phyloP scores from a whole-genome alignment of 2,329 filamentous ascomycete genomes.

The Stenocarpella maydis region DNA sequence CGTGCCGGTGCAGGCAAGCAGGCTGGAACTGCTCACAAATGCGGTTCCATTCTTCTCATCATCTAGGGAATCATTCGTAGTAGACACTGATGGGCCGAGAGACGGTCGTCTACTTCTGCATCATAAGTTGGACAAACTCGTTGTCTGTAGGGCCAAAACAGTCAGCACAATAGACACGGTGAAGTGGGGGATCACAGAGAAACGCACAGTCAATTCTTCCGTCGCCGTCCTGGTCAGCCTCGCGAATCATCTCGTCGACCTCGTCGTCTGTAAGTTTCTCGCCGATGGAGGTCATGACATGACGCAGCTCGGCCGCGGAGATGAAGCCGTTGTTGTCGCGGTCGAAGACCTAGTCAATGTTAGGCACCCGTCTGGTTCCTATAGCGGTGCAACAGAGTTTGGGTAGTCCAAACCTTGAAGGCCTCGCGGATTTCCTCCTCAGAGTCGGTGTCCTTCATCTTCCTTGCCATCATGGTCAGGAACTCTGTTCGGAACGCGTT shows the following conservation, averaged over 20 bases:
- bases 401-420: constrained; percentile 70
- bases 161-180: background rate
- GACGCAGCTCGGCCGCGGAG: constrained; percentile 85
- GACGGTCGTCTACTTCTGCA: constrained; percentile 77
- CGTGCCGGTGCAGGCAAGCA: constrained; percentile 26
- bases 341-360: constrained; percentile 70
- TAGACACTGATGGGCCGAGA: constrained; percentile 18
- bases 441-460: constrained; percentile 94
- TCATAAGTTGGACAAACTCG: constrained; percentile 94
- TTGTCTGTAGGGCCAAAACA: constrained; percentile 67
- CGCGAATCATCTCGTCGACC: constrained; percentile 92
- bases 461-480: constrained; percentile 91
- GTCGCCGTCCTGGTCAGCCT: constrained; percentile 89
- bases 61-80: constrained; percentile 34
- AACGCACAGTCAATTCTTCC: constrained; percentile 85
- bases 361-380: constrained; percentile 30
- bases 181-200: background rate
- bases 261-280: constrained; percentile 92
- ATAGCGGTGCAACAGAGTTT: background rate
- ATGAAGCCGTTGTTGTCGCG: constrained; percentile 94
- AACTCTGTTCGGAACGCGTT: constrained; percentile 66
- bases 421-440: constrained; percentile 91
- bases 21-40: constrained; percentile 21
- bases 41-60: constrained; percentile 34
- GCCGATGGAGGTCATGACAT: constrained; percentile 92